Evolutionary conservation across 225 moss, liverwort and hornwort species (phyloP).

Genomic region (Marchantia polymorpha): DNA sequence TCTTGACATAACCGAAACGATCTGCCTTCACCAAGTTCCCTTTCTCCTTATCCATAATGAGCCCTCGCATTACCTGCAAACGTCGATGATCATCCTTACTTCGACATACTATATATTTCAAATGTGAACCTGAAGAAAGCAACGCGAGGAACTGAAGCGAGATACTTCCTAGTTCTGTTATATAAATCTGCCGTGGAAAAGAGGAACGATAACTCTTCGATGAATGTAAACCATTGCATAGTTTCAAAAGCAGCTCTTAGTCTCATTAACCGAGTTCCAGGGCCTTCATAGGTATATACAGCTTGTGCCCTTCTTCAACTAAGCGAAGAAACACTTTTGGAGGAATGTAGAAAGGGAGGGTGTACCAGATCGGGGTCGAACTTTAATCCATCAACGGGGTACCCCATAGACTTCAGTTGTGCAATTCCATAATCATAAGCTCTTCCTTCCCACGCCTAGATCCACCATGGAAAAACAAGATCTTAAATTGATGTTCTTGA

Average conservation of each 20-base stretch:
- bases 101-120: neutral
- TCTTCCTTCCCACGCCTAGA: constrained; percentile 89
- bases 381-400: constrained; percentile 77
- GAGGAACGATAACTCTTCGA: too few relatives aligned
- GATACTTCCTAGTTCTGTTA: neutral
- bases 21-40: constrained; percentile 88
- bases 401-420: constrained; percentile 74
- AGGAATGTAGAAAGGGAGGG: neutral
- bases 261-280: neutral
- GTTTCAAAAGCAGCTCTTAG: neutral
- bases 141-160: too few relatives aligned
- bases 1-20: constrained; percentile 86
- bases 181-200: neutral
- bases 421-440: constrained; percentile 91
- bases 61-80: constrained; percentile 74
- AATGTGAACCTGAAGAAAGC: too few relatives aligned
- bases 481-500: neutral
- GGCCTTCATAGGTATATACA: neutral
- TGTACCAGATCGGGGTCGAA: constrained; percentile 78
- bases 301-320: neutral
- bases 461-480: neutral
- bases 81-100: neutral
- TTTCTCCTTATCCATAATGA: constrained; percentile 78
- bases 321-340: neutral
- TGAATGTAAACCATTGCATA: neutral